A percentile compares a stretch with the other conserved stretches of the same genome.
Conservation (phyloP, 2,329 filamentous ascomycete genomes). For the Aspergillus japonicus region DNA sequence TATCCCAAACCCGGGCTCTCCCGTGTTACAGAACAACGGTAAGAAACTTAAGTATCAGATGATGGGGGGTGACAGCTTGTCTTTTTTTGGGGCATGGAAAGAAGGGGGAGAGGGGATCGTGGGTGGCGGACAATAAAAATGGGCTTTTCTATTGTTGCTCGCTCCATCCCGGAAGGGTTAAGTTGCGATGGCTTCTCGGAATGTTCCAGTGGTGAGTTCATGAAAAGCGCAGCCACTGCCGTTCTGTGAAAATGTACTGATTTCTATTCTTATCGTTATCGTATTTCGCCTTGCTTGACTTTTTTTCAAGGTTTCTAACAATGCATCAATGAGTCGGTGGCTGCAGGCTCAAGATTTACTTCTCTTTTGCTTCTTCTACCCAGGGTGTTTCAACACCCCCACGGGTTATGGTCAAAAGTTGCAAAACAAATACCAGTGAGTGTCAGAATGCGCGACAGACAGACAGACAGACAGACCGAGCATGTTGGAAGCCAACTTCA, state of each 20-base stretch:
- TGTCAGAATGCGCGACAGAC: background rate
- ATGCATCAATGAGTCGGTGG: background rate
- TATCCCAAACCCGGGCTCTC: constrained; percentile 1
- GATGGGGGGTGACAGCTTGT: constrained; percentile 2
- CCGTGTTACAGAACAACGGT: background rate
- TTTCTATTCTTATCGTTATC: constrained; percentile 2
- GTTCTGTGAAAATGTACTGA: background rate
- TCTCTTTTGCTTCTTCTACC: background rate
- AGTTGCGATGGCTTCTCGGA: constrained; percentile 5
- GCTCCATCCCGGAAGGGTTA: background rate
- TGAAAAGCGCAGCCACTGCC: background rate
- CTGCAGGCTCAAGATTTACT: background rate
- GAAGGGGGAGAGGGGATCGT: background rate
- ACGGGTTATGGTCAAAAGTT: background rate
- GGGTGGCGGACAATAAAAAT: background rate
- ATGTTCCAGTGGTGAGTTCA: constrained; percentile 7
- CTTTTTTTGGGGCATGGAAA: background rate
- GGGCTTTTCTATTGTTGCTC: background rate
- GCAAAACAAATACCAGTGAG: background rate
- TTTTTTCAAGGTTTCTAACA: background rate
- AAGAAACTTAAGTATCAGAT: background rate
- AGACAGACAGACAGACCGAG: background rate
- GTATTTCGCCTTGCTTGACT: background rate
- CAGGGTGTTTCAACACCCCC: background rate
- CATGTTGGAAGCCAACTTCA: background rate